These are phyloP conservation scores for Penicillium cataractarum DNA, from an alignment of 495 filamentous ascomycete species.

Conservation along the genomic window DNA sequence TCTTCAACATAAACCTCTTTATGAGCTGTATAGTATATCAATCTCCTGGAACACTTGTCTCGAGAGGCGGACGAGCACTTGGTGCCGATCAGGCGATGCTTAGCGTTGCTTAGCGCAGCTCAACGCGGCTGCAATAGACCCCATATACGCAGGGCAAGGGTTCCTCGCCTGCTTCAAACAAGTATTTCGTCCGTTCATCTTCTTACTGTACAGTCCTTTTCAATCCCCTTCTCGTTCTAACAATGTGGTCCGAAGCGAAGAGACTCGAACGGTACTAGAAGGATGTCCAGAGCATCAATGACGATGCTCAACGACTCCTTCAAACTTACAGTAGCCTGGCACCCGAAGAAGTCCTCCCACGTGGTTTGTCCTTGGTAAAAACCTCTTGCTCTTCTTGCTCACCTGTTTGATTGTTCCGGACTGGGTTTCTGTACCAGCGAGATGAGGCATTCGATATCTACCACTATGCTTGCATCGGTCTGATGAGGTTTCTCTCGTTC, in stretches of 20 bases:
- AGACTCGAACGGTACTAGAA: slow-evolving; percentile 21
- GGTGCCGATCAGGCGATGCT: background rate
- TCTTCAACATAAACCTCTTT: background rate
- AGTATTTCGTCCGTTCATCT: background rate
- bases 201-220: background rate
- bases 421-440: slow-evolving; percentile 32
- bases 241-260: background rate
- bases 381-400: too few relatives aligned
- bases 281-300: slow-evolving; percentile 26
- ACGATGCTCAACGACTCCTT: slow-evolving; percentile 34
- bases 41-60: background rate
- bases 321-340: slow-evolving; percentile 46
- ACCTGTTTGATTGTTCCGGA: too few relatives aligned
- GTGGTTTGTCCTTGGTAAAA: slow-evolving; percentile 44
- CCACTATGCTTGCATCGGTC: slow-evolving; percentile 51
- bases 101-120: background rate
- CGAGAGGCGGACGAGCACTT: too few relatives aligned
- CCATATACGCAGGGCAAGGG: background rate
- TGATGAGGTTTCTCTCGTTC: slow-evolving; percentile 51
- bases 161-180: background rate
- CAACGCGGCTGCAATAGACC: background rate
- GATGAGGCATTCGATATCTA: slow-evolving; percentile 47
- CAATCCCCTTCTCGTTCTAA: background rate
- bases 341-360: slow-evolving; percentile 42
- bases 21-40: background rate